Base-by-base conservation (phyloP, 2,329 filamentous ascomycete species). In the Botrytis hyacinthi region DNA sequence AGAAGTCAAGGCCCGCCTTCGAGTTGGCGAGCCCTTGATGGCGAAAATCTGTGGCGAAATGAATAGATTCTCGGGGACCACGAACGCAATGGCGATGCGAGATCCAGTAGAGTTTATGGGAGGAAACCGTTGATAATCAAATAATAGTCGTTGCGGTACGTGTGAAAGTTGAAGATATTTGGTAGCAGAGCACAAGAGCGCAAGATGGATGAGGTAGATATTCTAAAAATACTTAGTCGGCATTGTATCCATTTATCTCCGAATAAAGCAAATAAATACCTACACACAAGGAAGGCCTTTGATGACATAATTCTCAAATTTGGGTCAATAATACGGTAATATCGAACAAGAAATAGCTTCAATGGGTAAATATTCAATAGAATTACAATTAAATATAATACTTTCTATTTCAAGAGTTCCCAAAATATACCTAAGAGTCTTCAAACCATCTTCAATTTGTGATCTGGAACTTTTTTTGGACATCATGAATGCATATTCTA, bases 1-100 rank as follows among this genome's bases (percentile, higher is more conserved):
- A 57, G 51, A 68, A 29, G 62, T 73, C 74, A 77, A 78, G 78
- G 78, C 79, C 74, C 76, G 78, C 79, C 78, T 72, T 65, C n/a
- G 66, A 74, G 73, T 70, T 76, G 76, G 77, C 77, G 75, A 77
- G 78, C 78, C 77, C 74, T 74, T 74, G 42, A 66, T 69, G 22
- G 62, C 40, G 35, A 72, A 44, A 48, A 46, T 42, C 26, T 57
- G 65, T 67, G 62, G 62, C 37, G 48, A 42, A 54, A 10, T 32
- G 20, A 54, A 42, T 57, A 29, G 48, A 65, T 42, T 37, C 18
- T 67, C 37, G 22, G 10, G 44, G 37, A 18, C 48, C 44, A 20
- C 22, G 46, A 32, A 57, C 57, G 46, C 61, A 61, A 51, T 54
- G 32, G 32, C 26, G 61, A 59, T 72, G n/a, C n/a, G 14, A n/a